phyloP scores from a whole-genome alignment of 306 rosid species.

The Nissolia schottii region DNA sequence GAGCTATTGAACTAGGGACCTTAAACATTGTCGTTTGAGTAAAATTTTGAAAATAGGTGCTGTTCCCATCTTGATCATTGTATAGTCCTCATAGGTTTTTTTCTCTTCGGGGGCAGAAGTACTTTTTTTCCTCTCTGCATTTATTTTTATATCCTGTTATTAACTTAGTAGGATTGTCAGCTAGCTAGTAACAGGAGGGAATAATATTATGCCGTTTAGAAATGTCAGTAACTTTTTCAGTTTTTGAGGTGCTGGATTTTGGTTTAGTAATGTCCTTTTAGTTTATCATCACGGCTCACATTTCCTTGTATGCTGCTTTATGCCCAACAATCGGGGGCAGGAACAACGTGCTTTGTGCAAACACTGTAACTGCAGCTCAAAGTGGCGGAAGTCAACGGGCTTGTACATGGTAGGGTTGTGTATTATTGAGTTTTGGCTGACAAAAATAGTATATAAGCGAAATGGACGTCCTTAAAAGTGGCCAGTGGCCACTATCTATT shows the following conservation, averaged over 20 bases:
- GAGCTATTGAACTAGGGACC: not conserved
- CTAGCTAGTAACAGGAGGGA: not conserved
- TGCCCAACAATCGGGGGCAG: constrained; percentile 7
- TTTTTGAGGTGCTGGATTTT: not conserved
- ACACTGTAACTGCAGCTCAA: not conserved
- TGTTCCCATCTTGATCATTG: constrained; percentile 5
- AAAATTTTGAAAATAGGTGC: constrained; percentile 12
- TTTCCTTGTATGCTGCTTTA: constrained; percentile 18
- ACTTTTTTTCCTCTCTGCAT: not conserved
- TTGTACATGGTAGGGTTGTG: constrained; percentile 16
- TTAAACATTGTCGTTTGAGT: not conserved
- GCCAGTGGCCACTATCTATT: not conserved
- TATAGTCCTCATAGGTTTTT: not conserved
- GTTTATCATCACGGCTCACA: not conserved
- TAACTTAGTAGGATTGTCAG: constrained; percentile 12
- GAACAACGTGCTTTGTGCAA: constrained; percentile 9
- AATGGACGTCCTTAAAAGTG: not conserved
- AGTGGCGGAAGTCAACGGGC: not conserved
- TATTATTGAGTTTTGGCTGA: constrained; percentile 7
- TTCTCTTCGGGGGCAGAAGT: not conserved
- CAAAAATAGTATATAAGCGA: not conserved
- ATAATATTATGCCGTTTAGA: not conserved
- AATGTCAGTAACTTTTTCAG: constrained; percentile 7
- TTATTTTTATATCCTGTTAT: not conserved
- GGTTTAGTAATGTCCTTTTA: not conserved